These are phyloP conservation scores for Aphanomyces invadans DNA, from an alignment of 352 stramenopile species.

Conservation along the genomic window DNA sequence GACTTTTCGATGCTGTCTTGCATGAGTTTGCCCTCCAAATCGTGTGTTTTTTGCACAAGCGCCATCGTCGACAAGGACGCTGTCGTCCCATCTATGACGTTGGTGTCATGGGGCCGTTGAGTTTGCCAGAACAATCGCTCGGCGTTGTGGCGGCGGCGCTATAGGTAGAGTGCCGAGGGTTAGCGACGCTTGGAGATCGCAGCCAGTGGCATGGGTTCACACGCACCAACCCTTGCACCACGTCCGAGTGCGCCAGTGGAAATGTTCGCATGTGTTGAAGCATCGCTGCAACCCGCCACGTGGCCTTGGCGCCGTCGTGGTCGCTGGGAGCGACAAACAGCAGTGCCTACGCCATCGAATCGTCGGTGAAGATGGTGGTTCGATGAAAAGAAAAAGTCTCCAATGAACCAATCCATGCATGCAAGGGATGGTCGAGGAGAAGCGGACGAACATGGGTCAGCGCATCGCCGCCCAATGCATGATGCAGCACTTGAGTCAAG, in stretches of 20 bases:
- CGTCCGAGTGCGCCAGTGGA: constrained; percentile 50
- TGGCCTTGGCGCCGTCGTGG: constrained; percentile 35
- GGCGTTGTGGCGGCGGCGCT: background rate
- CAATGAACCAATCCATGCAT: too few relatives aligned
- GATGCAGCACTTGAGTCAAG: constrained; percentile 39
- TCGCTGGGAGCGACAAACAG: constrained; percentile 37
- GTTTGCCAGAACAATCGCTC: background rate
- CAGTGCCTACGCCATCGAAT: constrained; percentile 25
- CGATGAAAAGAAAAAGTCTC: background rate
- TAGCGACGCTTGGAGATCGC: background rate
- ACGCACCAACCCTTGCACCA: constrained; percentile 37
- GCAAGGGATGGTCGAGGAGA: too few relatives aligned
- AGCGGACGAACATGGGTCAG: constrained; percentile 38
- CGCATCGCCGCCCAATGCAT: constrained; percentile 46
- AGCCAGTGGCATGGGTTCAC: constrained; percentile 27
- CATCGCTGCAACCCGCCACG: constrained; percentile 31
- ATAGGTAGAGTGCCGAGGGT: background rate
- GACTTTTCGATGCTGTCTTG: constrained; percentile 39
- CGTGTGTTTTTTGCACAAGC: constrained; percentile 31
- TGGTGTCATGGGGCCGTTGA: background rate
- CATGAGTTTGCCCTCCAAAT: constrained; percentile 36
- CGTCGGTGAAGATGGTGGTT: background rate
- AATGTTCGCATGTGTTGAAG: constrained; percentile 36
- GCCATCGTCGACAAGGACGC: background rate
- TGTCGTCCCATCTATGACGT: too few relatives aligned